Conservation (phyloP, 179 eudicot genomes). For the Gypsophila paniculata region DNA sequence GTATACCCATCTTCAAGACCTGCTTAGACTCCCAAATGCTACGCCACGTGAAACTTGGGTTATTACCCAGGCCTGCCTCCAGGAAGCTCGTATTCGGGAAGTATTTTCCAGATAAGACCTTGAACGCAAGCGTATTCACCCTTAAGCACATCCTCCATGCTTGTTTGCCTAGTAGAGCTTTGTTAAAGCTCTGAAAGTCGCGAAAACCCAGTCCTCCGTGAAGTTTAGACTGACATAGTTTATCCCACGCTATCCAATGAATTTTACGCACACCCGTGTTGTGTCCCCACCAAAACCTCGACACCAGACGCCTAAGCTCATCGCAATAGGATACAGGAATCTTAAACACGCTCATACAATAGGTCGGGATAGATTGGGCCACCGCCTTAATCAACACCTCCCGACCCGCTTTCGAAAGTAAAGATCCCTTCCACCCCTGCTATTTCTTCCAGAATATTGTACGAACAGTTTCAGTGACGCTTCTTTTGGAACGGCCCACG, state of each 20-base stretch:
- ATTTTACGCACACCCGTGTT: neutral
- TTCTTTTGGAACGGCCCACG: no score
- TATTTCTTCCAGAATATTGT: neutral
- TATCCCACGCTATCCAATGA: neutral
- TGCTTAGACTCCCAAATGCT: neutral
- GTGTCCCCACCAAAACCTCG: neutral
- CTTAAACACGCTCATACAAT: constrained; percentile 5
- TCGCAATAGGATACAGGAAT: neutral
- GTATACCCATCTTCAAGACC: neutral
- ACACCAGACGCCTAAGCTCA: neutral
- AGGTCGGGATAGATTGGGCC: no score
- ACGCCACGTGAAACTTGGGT: neutral
- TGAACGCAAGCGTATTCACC: neutral
- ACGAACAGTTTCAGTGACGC: no score
- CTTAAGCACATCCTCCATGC: neutral
- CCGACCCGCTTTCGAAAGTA: neutral
- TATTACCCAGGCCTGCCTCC: neutral
- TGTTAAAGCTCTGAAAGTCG: neutral
- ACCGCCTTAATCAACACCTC: neutral
- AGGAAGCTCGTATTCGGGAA: neutral
- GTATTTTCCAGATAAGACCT: neutral
- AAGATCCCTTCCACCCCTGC: neutral
- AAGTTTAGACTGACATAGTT: neutral
- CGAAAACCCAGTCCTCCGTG: neutral
- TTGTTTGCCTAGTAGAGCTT: neutral